Evolutionary conservation across 2,329 filamentous ascomycete species (phyloP), one percentile per base, ranked within the genome.

Genomic region (Diplocarpon mali): DNA sequence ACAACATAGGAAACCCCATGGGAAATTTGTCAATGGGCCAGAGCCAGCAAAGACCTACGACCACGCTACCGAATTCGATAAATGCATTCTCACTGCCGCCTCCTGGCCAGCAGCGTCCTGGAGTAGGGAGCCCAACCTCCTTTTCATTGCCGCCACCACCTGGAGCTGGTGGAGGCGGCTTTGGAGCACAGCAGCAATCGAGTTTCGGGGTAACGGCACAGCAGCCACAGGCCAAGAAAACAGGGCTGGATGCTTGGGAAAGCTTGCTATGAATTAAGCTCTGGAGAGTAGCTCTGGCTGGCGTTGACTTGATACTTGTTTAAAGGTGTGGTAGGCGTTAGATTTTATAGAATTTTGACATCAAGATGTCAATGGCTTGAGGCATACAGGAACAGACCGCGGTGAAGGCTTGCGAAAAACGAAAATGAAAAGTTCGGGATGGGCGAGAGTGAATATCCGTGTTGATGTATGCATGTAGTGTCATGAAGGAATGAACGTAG

Each of bases 71-170:
- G 7, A 58, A 49, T 9, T 58, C 36, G 48, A 59, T 46, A 3
- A 68, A 71, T 2, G 72, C 75, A 0, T 80, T 80, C 57, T 78
- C 76, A 1, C 62, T 80, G 13, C 43, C 45, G 11, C 68, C 76
- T 6, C 75, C 76, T 3, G 32, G 45, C 27, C 46, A 51, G 35
- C 46, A 48, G 29, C 30, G 46, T 14, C 47, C 47, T 13, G 35
- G 24, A 5, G 40, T 47, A 30, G 28, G 31, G 0, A 10, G 8
- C 2, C 29, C 41, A 2, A 47, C 31, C 74, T 76, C 1, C 69
- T 76, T 10, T 57, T 64, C 45, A 43, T 50, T 41, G 56, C 58
- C 54, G n/a, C 53, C 58, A 9, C 57, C 55, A 2, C 55, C 60
- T 10, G 49, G 48, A 7, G 45, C 44, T 5, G 53, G 38, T 48